Conservation (phyloP, 257 asterid species). For the Eustoma russellianum region DNA sequence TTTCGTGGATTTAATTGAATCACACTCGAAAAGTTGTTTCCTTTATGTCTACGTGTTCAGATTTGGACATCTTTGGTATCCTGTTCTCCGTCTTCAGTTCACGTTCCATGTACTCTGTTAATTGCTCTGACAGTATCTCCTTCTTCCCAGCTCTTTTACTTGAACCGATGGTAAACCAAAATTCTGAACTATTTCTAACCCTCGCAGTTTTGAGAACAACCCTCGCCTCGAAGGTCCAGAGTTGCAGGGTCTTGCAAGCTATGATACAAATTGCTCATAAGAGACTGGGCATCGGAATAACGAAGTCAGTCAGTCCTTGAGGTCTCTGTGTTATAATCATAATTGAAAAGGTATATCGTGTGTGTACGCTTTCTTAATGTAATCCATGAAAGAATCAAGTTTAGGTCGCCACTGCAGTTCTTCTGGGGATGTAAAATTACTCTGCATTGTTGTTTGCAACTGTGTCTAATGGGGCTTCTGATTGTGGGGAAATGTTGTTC, state of each 20-base stretch:
- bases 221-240: constrained; percentile 89
- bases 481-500: background rate
- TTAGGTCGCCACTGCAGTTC: too few relatives aligned
- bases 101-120: background rate
- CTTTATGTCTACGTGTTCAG: too few relatives aligned
- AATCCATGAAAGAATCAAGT: too few relatives aligned
- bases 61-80: too few relatives aligned
- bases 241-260: constrained; percentile 82
- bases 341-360: background rate
- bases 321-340: background rate
- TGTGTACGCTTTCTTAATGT: background rate
- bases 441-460: background rate
- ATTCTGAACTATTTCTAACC: background rate
- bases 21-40: too few relatives aligned
- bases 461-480: too few relatives aligned
- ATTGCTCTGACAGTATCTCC: background rate
- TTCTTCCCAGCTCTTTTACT: background rate
- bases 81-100: too few relatives aligned
- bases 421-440: background rate
- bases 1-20: background rate
- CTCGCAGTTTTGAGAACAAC: constrained; percentile 68
- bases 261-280: constrained; percentile 68
- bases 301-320: background rate
- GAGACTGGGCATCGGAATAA: constrained; percentile 5
- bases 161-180: background rate